Conservation (phyloP, 306 rosid genomes). For the Cucumis melo region DNA sequence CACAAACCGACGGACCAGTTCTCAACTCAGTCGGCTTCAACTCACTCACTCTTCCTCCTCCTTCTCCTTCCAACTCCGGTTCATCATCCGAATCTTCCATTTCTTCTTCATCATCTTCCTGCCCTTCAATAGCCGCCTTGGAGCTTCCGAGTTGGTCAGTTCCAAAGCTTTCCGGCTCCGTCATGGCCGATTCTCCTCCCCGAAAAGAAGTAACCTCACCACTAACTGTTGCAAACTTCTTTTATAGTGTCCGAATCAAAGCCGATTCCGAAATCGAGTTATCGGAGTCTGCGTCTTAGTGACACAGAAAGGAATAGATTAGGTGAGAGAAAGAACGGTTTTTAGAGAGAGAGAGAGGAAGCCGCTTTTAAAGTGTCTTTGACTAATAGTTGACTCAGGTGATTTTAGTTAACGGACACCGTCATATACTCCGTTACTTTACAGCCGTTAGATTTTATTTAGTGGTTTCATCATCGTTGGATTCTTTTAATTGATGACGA, state of each 20-base stretch:
- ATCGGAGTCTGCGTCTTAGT: conserved; percentile 23
- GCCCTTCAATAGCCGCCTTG: conserved; percentile 9
- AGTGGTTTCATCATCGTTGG: conserved; percentile 5
- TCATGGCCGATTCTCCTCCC: conserved; percentile 35
- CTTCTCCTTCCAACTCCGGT: conserved; percentile 8
- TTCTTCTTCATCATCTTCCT: not conserved
- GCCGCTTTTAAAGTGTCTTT: conserved; percentile 30
- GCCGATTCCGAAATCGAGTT: conserved; percentile 7
- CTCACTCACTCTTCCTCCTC: conserved; percentile 7
- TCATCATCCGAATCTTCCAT: conserved; percentile 9
- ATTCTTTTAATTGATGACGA: conserved; percentile 17
- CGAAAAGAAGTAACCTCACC: conserved; percentile 20
- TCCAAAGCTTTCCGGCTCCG: conserved; percentile 25
- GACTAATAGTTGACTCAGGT: conserved; percentile 67
- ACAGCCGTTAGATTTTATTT: not conserved
- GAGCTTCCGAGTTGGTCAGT: conserved; percentile 16
- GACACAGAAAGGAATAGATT: conserved; percentile 8
- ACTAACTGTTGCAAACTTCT: conserved; percentile 1
- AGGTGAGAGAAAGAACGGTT: conserved; percentile 9
- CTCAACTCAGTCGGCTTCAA: conserved; percentile 10
- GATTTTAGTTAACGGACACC: conserved; percentile 23
- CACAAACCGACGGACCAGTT: not conserved
- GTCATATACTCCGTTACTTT: conserved; percentile 21
- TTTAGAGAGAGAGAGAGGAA: not conserved
- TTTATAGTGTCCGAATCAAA: conserved; percentile 24